Evolutionary conservation across 2,329 filamentous ascomycete species (phyloP).

Genomic region (Eutypa lata): DNA sequence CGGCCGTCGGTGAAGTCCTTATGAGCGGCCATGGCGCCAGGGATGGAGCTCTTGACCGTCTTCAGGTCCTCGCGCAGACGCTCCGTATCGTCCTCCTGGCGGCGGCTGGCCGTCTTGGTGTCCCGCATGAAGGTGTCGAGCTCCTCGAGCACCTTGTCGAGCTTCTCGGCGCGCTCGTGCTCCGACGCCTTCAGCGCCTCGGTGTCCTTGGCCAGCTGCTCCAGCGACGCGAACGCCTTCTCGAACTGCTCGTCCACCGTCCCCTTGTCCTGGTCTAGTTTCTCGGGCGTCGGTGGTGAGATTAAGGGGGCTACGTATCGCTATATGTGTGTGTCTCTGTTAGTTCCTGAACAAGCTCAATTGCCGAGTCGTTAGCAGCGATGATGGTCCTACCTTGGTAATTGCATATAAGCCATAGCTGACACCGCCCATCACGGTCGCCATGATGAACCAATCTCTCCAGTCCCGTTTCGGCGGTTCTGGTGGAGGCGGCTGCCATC

Average conservation of each 20-base stretch:
- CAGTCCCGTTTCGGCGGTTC: slow-evolving; percentile 79
- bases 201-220: slow-evolving; percentile 89
- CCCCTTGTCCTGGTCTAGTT: slow-evolving; percentile 91
- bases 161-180: slow-evolving; percentile 74
- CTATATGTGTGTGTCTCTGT: slow-evolving; percentile 40
- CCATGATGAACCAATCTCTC: slow-evolving; percentile 99
- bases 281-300: slow-evolving; percentile 87
- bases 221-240: slow-evolving; percentile 84
- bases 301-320: slow-evolving; percentile 91
- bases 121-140: slow-evolving; percentile 80
- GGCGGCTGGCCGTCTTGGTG: slow-evolving; percentile 75
- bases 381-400: slow-evolving; percentile 62
- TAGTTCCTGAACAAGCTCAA: neutral
- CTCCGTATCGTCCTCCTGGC: slow-evolving; percentile 83
- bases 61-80: slow-evolving; percentile 84
- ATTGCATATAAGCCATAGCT: slow-evolving; percentile 86
- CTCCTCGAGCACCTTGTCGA: slow-evolving; percentile 78
- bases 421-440: slow-evolving; percentile 86
- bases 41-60: slow-evolving; percentile 77
- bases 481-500: slow-evolving; percentile 56
- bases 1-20: slow-evolving; percentile 79
- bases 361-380: neutral
- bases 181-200: slow-evolving; percentile 84
- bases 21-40: slow-evolving; percentile 83
- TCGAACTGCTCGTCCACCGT: slow-evolving; percentile 91